phyloP scores from a whole-genome alignment of 192 early-diverging fungal species.

The Coemansia aciculifera region DNA sequence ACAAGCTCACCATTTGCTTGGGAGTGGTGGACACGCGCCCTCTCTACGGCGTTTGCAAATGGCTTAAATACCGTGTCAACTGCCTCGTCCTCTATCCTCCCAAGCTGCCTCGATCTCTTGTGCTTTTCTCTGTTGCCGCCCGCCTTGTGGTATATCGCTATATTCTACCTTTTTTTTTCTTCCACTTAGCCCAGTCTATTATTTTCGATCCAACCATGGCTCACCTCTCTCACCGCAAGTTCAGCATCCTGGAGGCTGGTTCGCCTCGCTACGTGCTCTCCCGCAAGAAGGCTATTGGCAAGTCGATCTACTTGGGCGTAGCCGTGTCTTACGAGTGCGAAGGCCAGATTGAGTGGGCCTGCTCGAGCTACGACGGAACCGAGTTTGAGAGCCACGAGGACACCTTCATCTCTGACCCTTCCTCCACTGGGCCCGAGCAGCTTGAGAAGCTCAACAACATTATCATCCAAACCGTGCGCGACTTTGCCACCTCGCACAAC shows the following conservation, averaged over 20 bases:
- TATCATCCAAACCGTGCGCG: slow-evolving; percentile 57
- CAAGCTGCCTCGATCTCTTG: slow-evolving; percentile 3
- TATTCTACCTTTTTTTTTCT: neutral
- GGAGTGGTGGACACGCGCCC: neutral
- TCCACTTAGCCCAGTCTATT: neutral
- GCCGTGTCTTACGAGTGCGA: slow-evolving; percentile 33
- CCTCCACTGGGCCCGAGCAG: slow-evolving; percentile 22
- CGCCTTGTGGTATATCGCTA: neutral
- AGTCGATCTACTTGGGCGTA: slow-evolving; percentile 53
- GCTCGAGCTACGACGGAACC: slow-evolving; percentile 72
- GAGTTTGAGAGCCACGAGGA: slow-evolving; percentile 65
- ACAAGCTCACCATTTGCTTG: neutral
- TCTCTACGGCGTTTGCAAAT: neutral
- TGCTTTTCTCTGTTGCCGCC: slow-evolving; percentile 2
- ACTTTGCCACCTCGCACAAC: slow-evolving; percentile 61
- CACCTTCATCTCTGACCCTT: slow-evolving; percentile 25
- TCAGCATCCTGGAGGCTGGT: slow-evolving; percentile 50
- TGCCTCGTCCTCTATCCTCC: neutral
- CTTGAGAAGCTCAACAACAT: slow-evolving; percentile 53
- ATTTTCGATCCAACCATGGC: slow-evolving; percentile 19
- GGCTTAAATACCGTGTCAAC: slow-evolving; percentile 2
- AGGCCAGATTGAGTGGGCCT: slow-evolving; percentile 56
- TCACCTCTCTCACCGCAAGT: slow-evolving; percentile 40
- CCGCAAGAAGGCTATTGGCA: slow-evolving; percentile 49
- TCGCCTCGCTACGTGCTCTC: slow-evolving; percentile 54